Conservation (phyloP, 805 yeast species). For the Phaffomyces opuntiae region DNA sequence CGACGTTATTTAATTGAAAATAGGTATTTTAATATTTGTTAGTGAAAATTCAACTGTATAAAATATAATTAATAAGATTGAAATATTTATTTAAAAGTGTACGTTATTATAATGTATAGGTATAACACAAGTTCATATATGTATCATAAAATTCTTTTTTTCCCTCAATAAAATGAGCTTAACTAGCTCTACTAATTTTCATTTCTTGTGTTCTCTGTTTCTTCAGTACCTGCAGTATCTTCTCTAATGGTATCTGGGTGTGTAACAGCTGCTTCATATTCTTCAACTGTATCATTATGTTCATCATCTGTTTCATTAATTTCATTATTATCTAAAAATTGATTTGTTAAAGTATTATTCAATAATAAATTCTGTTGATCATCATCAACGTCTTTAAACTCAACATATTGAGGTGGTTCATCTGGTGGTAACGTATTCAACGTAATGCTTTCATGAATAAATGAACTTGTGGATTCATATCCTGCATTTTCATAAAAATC, state of each 20-base stretch:
- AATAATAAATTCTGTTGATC: not conserved
- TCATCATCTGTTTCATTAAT: not conserved
- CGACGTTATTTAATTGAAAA: no score
- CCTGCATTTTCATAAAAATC: conserved; percentile 20
- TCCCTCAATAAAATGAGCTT: no score
- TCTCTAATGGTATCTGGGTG: not conserved
- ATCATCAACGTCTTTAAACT: conserved; percentile 8
- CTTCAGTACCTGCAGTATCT: not conserved
- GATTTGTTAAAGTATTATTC: conserved; percentile 5
- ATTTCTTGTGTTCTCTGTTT: not conserved
- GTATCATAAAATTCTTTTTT: no score
- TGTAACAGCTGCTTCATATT: conserved; percentile 2
- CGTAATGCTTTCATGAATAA: conserved; percentile 24
- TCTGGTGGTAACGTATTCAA: conserved; percentile 28
- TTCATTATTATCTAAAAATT: conserved; percentile 1
- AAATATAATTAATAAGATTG: no score
- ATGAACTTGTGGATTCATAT: conserved; percentile 20
- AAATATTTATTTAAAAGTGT: no score
- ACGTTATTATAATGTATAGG: no score
- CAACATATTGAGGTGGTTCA: conserved; percentile 31
- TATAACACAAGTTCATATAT: no score
- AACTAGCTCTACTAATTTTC: not conserved
- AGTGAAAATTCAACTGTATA: no score
- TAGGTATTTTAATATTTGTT: no score
- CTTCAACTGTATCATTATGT: not conserved